Percentiles rank a stretch among this genome's conserved stretches.
phyloP scores from a whole-genome alignment of 371 early-diverging fungal genomes.

The Conidiobolus incongruus region DNA sequence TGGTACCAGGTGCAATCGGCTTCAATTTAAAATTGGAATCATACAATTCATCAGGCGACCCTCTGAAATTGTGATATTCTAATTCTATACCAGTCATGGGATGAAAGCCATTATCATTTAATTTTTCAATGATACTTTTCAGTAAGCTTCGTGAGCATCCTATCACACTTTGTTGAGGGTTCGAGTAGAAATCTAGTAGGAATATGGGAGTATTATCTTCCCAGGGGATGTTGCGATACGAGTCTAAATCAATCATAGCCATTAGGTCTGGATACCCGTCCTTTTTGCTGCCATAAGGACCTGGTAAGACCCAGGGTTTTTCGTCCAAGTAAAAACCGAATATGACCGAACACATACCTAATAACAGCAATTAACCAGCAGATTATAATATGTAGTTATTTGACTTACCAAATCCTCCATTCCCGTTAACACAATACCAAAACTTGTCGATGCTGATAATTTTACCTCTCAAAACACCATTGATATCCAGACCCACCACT shows the following conservation, averaged over 20 bases:
- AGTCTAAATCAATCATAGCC: constrained; percentile 38
- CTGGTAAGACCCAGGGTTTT: constrained; percentile 14
- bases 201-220: constrained; percentile 53
- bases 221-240: constrained; percentile 51
- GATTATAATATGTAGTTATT: background rate
- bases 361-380: too few relatives aligned
- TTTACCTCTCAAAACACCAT: constrained; percentile 57
- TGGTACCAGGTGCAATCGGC: constrained; percentile 57
- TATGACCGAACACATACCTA: constrained; percentile 59
- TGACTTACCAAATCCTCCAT: constrained; percentile 35
- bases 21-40: constrained; percentile 25
- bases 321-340: constrained; percentile 67
- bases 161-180: constrained; percentile 20
- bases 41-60: constrained; percentile 28
- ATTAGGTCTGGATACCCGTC: constrained; percentile 38
- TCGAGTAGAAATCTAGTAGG: constrained; percentile 36
- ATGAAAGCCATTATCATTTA: constrained; percentile 19
- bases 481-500: constrained; percentile 50
- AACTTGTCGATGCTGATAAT: constrained; percentile 42
- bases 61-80: constrained; percentile 67
- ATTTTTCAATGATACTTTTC: constrained; percentile 20
- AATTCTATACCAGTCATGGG: constrained; percentile 53
- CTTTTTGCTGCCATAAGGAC: constrained; percentile 10
- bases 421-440: constrained; percentile 22
- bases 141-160: constrained; percentile 43